These are phyloP conservation scores for Fusarium chaquense DNA, from an alignment of 2,329 filamentous ascomycete species.

Conservation along the genomic window DNA sequence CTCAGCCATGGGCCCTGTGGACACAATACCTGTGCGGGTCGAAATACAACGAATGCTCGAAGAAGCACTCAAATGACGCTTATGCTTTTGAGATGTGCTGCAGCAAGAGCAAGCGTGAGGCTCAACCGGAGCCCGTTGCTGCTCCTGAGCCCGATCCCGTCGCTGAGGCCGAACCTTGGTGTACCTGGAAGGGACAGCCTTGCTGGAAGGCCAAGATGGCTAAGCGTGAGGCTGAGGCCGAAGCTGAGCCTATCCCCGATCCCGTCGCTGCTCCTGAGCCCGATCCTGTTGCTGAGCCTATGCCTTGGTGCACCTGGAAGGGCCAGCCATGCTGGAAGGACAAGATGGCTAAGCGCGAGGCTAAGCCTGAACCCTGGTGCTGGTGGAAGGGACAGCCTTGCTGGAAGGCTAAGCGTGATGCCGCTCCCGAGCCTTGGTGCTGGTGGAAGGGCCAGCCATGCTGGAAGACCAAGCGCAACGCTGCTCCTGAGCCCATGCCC, in stretches of 20 bases:
- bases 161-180: conserved; percentile 9
- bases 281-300: conserved; percentile 28
- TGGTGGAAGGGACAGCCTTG: conserved; percentile 24
- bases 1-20: too few relatives aligned
- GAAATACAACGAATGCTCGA: too few relatives aligned
- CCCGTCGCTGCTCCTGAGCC: conserved; percentile 31
- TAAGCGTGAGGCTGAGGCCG: conserved; percentile 14
- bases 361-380: conserved; percentile 19
- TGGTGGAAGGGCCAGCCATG: conserved; percentile 55
- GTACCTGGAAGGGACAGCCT: conserved; percentile 1
- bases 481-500: conserved; percentile 3
- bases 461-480: conserved; percentile 54
- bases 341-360: conserved; percentile 22
- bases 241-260: not conserved
- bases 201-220: conserved; percentile 22
- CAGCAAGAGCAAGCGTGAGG: too few relatives aligned
- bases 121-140: conserved; percentile 22
- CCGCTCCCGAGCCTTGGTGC: conserved; percentile 50
- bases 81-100: too few relatives aligned
- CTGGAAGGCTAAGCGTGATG: conserved; percentile 32
- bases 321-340: conserved; percentile 58
- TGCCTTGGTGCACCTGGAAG: conserved; percentile 52
- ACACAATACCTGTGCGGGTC: too few relatives aligned
- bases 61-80: too few relatives aligned
- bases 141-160: not conserved